Evolutionary conservation across 1,284 basidiomycete species (phyloP).

Genomic region (Ustilago loliicola): DNA sequence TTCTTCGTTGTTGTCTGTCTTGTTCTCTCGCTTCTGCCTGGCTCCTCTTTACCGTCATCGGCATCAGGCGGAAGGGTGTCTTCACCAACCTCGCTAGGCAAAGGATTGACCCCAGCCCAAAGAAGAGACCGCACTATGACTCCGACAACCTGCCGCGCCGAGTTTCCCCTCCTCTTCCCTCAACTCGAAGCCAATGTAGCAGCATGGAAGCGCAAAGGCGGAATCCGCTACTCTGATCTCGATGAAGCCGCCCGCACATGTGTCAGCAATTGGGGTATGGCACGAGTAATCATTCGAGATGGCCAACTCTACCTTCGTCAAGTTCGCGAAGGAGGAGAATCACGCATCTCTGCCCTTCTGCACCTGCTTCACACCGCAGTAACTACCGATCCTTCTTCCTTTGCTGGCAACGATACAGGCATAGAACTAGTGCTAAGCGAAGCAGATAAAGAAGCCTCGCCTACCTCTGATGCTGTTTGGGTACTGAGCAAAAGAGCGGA

Average conservation of each 20-base stretch:
- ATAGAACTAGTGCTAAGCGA: slow-evolving; percentile 49
- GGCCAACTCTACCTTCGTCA: slow-evolving; percentile 52
- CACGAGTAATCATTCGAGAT: slow-evolving; percentile 46
- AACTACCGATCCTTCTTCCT: slow-evolving; percentile 26
- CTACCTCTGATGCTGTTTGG: slow-evolving; percentile 38
- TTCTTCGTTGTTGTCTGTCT: slow-evolving; percentile 27
- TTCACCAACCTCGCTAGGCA: neutral
- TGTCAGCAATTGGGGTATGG: slow-evolving; percentile 39
- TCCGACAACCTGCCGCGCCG: slow-evolving; percentile 34
- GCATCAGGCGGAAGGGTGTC: too few species aligned
- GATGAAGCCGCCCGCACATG: slow-evolving; percentile 33
- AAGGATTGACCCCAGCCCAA: slow-evolving; percentile 17
- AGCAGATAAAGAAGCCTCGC: slow-evolving; percentile 51
- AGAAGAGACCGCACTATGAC: slow-evolving; percentile 40
- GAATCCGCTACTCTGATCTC: slow-evolving; percentile 36
- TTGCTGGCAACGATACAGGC: slow-evolving; percentile 4
- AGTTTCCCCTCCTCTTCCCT: slow-evolving; percentile 57
- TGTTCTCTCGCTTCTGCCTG: slow-evolving; percentile 20
- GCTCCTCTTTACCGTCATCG: neutral
- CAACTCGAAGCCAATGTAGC: slow-evolving; percentile 45
- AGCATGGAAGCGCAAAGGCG: slow-evolving; percentile 48
- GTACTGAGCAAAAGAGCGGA: slow-evolving; percentile 38
- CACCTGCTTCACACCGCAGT: slow-evolving; percentile 47
- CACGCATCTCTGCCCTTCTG: slow-evolving; percentile 46
- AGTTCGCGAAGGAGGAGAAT: slow-evolving; percentile 49